These are phyloP conservation scores for Vanderwaltozyma tropicalis DNA, from an alignment of 805 yeast species.

Conservation along the genomic window DNA sequence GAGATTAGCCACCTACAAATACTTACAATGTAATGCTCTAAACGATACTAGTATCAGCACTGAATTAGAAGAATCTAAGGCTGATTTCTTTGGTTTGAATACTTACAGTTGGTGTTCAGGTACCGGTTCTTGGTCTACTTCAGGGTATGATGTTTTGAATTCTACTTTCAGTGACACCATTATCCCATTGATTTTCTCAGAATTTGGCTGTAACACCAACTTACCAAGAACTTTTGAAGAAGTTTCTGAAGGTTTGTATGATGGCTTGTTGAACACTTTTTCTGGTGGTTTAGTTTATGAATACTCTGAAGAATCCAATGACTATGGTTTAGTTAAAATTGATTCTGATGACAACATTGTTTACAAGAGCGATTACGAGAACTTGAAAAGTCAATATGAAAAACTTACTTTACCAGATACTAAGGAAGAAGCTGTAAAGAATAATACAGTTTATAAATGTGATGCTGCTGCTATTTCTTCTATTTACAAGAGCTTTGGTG, in stretches of 20 bases:
- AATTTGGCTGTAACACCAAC: constrained; percentile 72
- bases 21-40: constrained; percentile 64
- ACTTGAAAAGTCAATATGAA: constrained; percentile 36
- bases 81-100: constrained; percentile 84
- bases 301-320: constrained; percentile 63
- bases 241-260: constrained; percentile 55
- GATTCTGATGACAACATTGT: constrained; percentile 35
- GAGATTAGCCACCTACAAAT: constrained; percentile 66
- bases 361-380: constrained; percentile 40
- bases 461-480: constrained; percentile 29
- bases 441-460: constrained; percentile 31
- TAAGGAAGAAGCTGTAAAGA: constrained; percentile 29
- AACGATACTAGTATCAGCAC: constrained; percentile 35
- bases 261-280: constrained; percentile 54
- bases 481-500: constrained; percentile 34
- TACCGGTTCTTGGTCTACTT: constrained; percentile 45
- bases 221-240: constrained; percentile 81
- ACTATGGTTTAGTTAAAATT: constrained; percentile 67
- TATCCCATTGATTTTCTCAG: constrained; percentile 61
- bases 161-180: constrained; percentile 47
- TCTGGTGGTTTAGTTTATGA: constrained; percentile 94
- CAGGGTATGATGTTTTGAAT: constrained; percentile 60
- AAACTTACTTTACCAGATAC: constrained; percentile 31
- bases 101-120: constrained; percentile 83
- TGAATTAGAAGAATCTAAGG: constrained; percentile 48